A percentile compares a stretch with the other conserved stretches of the same genome.
These are phyloP conservation scores for Macroventuria anomochaeta DNA, from an alignment of 2,329 filamentous ascomycete species.

Conservation along the genomic window DNA sequence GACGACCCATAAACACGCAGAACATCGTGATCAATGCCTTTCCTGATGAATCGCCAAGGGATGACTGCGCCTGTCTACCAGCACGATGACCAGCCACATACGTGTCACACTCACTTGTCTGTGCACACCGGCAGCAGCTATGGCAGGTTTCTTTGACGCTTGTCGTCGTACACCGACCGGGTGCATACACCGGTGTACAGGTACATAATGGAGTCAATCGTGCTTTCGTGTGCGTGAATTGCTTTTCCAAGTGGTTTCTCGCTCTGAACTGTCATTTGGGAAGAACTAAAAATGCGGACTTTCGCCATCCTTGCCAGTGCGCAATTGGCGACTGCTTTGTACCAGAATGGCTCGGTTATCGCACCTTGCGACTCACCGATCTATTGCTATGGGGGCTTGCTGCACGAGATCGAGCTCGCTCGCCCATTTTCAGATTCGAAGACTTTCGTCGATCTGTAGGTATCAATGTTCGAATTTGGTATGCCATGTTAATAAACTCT, in stretches of 20 bases:
- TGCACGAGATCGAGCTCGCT: conserved; percentile 68
- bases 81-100: conserved; percentile 30
- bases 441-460: conserved; percentile 67
- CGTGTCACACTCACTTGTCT: conserved; percentile 21
- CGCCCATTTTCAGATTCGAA: conserved; percentile 71
- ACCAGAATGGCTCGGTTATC: conserved; percentile 65
- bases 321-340: conserved; percentile 55
- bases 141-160: conserved; percentile 27
- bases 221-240: background rate
- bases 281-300: conserved; percentile 21
- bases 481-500: conserved; percentile 12
- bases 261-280: conserved; percentile 4
- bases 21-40: conserved; percentile 8
- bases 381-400: conserved; percentile 70
- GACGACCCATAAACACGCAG: conserved; percentile 4
- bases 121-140: conserved; percentile 15
- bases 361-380: conserved; percentile 72
- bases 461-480: background rate
- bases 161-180: conserved; percentile 7
- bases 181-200: conserved; percentile 6
- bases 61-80: conserved; percentile 5
- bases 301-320: conserved; percentile 24
- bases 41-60: conserved; percentile 16
- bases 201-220: conserved; percentile 7
- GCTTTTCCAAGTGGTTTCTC: background rate